These are phyloP conservation scores for Pseudopyricularia cyperi DNA, from an alignment of 2,329 filamentous ascomycete species.

Conservation along the genomic window DNA sequence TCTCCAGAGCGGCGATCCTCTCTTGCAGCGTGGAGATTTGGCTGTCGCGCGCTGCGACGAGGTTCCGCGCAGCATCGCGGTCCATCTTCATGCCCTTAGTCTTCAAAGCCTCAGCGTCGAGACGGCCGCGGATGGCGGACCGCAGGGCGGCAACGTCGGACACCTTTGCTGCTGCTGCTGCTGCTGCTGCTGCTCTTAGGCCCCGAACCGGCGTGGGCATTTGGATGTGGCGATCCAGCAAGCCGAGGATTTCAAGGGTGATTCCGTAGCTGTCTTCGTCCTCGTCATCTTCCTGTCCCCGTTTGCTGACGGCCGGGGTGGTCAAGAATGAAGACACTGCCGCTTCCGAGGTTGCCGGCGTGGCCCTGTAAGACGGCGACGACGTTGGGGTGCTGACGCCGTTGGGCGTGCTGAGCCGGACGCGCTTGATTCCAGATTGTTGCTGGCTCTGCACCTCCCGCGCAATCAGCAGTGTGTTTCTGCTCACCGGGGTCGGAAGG, in stretches of 20 bases:
- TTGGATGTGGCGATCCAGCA: slow-evolving; percentile 27
- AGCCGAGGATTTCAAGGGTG: slow-evolving; percentile 31
- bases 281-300: background rate
- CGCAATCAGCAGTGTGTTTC: background rate
- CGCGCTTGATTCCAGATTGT: background rate
- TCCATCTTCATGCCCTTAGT: slow-evolving; percentile 6
- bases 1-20: slow-evolving; percentile 7
- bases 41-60: slow-evolving; percentile 47
- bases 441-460: background rate
- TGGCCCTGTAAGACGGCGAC: background rate
- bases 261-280: slow-evolving; percentile 18
- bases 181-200: background rate
- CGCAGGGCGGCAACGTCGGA: slow-evolving; percentile 11
- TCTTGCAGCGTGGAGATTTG: slow-evolving; percentile 7
- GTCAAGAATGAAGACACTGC: background rate
- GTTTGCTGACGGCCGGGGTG: background rate
- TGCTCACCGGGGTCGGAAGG: slow-evolving; percentile 2
- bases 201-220: background rate
- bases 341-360: background rate
- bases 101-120: slow-evolving; percentile 8
- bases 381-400: slow-evolving; percentile 1
- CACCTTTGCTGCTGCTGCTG: background rate
- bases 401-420: slow-evolving; percentile 1
- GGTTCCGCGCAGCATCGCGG: slow-evolving; percentile 25
- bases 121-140: slow-evolving; percentile 17